These are phyloP conservation scores for Hypomontagnella monticulosa DNA, from an alignment of 495 filamentous ascomycete species.

Conservation along the genomic window DNA sequence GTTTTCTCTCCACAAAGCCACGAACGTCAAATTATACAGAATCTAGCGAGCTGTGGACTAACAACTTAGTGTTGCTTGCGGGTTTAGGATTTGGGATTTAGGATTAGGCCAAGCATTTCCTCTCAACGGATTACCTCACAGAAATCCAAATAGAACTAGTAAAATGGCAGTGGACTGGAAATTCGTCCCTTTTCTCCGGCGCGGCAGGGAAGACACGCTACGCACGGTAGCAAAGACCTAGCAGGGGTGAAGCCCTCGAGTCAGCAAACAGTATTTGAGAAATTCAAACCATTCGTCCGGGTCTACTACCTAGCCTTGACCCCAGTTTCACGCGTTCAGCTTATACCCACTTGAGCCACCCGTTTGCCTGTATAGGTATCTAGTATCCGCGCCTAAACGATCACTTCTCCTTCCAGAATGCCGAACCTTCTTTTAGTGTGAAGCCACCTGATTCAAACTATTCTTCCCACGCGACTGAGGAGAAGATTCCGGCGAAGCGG, in stretches of 20 bases:
- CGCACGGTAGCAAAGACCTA: constrained; percentile 10
- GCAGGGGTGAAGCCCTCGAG: constrained; percentile 7
- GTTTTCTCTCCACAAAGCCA: no score
- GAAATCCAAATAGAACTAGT: constrained; percentile 19
- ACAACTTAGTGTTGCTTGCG: not conserved
- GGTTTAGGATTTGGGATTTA: not conserved
- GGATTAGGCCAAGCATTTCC: constrained; percentile 13
- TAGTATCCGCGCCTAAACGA: constrained; percentile 18
- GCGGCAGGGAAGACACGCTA: constrained; percentile 27
- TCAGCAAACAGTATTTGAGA: constrained; percentile 4
- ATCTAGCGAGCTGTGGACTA: no score
- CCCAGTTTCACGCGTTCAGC: constrained; percentile 20
- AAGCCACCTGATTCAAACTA: constrained; percentile 22
- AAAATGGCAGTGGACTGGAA: constrained; percentile 13
- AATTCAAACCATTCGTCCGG: constrained; percentile 37
- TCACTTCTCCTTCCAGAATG: constrained; percentile 37
- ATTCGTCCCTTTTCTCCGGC: constrained; percentile 41
- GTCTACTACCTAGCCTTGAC: constrained; percentile 16
- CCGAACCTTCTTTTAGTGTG: constrained; percentile 19
- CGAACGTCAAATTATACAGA: no score
- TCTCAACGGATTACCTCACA: constrained; percentile 31
- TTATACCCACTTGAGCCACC: constrained; percentile 3
- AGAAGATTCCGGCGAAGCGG: constrained; percentile 20
- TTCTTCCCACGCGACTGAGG: constrained; percentile 8
- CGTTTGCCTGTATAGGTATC: constrained; percentile 15